Evolutionary conservation across 176 grass and related monocot species (phyloP).

Genomic region (Bromus sterilis): DNA sequence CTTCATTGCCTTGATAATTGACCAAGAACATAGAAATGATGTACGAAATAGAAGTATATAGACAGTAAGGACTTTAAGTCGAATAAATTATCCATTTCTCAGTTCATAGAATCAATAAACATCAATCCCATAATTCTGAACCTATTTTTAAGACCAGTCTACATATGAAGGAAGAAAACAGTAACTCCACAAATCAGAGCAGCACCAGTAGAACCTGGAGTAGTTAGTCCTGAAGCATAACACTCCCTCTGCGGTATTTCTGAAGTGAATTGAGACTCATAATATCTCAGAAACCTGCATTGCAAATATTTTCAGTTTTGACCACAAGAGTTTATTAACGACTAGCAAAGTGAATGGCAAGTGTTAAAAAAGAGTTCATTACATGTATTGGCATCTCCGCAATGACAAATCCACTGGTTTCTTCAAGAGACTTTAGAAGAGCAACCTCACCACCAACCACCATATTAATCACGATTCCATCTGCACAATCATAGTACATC

Average conservation of each 20-base stretch:
- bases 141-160: background rate
- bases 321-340: conserved; percentile 8
- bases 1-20: background rate
- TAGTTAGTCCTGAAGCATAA: background rate
- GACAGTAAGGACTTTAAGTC: background rate
- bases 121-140: background rate
- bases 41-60: background rate
- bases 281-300: conserved; percentile 90
- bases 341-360: background rate
- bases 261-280: conserved; percentile 14
- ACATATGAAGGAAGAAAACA: background rate
- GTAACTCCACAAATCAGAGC: background rate
- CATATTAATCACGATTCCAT: conserved; percentile 91
- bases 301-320: conserved; percentile 8
- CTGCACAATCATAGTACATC: conserved; percentile 34
- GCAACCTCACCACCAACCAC: conserved; percentile 91
- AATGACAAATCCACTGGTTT: conserved; percentile 63
- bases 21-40: background rate
- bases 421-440: conserved; percentile 72
- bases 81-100: background rate
- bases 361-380: conserved; percentile 29
- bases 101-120: background rate
- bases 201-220: background rate
- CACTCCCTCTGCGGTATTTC: too few species aligned
- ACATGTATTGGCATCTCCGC: conserved; percentile 98